Conservation (phyloP, 2,329 filamentous ascomycete genomes). For the Nectriaceae sp. region DNA sequence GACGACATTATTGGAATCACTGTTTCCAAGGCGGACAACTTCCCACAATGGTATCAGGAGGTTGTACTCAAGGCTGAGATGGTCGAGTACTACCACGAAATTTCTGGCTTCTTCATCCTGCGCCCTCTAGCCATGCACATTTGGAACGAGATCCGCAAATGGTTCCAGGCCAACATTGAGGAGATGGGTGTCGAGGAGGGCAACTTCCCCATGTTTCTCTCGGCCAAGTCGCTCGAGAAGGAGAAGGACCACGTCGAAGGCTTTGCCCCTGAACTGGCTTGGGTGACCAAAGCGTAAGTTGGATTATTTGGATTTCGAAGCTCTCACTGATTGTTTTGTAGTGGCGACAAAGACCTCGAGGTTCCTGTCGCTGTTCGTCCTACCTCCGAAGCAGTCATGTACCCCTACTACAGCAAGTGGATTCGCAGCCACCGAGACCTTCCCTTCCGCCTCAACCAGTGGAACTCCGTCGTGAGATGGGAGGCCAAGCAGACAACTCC, state of each 20-base stretch:
- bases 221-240: constrained; percentile 79
- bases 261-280: constrained; percentile 91
- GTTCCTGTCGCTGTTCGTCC: constrained; percentile 70
- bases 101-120: constrained; percentile 95
- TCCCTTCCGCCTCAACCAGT: constrained; percentile 92
- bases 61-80: constrained; percentile 95
- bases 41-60: constrained; percentile 96
- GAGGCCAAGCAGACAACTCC: constrained; percentile 91
- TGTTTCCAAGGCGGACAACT: constrained; percentile 80
- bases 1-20: constrained; percentile 86
- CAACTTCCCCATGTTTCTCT: constrained; percentile 96
- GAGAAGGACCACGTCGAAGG: constrained; percentile 98
- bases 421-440: constrained; percentile 95
- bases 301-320: neutral
- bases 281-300: constrained; percentile 78
- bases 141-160: constrained; percentile 66
- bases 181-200: constrained; percentile 90
- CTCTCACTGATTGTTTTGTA: constrained; percentile 35
- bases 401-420: constrained; percentile 95
- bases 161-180: constrained; percentile 78
- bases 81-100: constrained; percentile 93
- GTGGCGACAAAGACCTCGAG: constrained; percentile 90
- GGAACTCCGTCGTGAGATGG: constrained; percentile 93
- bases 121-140: constrained; percentile 70
- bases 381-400: constrained; percentile 82